These are phyloP conservation scores for Colletotrichum musicola DNA, from an alignment of 2,329 filamentous ascomycete species.

Conservation along the genomic window DNA sequence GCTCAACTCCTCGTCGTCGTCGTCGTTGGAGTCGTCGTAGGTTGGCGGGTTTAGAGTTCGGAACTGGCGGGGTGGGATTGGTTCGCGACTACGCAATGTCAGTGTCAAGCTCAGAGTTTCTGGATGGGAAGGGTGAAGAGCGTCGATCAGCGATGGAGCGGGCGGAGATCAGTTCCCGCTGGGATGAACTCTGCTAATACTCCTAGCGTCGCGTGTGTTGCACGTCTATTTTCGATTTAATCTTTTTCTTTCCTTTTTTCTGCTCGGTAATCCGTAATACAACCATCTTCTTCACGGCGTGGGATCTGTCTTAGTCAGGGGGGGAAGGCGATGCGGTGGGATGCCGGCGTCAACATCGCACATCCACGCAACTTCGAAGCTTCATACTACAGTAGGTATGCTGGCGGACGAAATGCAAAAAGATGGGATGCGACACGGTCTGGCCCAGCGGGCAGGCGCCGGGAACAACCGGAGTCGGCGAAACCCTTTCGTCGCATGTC, in stretches of 20 bases:
- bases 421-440: too few species aligned
- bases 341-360: too few species aligned
- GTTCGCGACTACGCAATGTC: not conserved
- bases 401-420: too few species aligned
- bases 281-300: too few species aligned
- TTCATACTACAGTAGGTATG: too few species aligned
- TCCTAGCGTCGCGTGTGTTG: not conserved
- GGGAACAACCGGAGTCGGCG: not conserved
- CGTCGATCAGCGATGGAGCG: not conserved
- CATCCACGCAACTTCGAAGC: too few species aligned
- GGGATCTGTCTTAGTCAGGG: too few species aligned
- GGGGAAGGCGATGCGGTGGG: too few species aligned
- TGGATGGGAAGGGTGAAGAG: not conserved
- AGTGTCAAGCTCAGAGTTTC: slow-evolving; percentile 11
- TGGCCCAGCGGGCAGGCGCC: too few species aligned
- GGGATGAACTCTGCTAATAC: slow-evolving; percentile 34
- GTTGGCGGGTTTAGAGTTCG: not conserved
- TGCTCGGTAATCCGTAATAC: too few species aligned
- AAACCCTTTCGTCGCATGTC: slow-evolving; percentile 28
- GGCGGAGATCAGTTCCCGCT: slow-evolving; percentile 9
- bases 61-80: slow-evolving; percentile 6
- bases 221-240: not conserved
- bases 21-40: too few species aligned
- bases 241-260: not conserved
- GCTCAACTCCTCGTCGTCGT: too few species aligned